Conservation (phyloP, 129 eudicot genomes). For the Flaveria bidentis region DNA sequence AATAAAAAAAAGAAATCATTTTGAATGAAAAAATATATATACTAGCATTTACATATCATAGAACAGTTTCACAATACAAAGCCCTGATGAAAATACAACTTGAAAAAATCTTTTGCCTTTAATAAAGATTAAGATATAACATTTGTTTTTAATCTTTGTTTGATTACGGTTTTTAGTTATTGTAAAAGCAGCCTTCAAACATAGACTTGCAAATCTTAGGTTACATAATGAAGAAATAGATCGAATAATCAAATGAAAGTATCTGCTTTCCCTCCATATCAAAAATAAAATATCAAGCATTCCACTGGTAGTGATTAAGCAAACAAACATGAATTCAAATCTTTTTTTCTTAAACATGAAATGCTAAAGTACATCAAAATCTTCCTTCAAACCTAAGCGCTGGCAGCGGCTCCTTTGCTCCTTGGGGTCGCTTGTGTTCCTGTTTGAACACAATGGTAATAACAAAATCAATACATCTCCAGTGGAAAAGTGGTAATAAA, state of each 20-base stretch:
- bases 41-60: too few relatives aligned
- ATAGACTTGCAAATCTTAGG: background rate
- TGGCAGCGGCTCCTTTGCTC: conserved; percentile 53
- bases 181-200: too few relatives aligned
- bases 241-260: conserved; percentile 23
- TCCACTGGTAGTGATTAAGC: conserved; percentile 7
- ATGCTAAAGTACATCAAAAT: conserved; percentile 30
- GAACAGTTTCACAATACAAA: too few relatives aligned
- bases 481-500: too few relatives aligned
- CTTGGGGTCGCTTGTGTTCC: conserved; percentile 75
- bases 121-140: too few relatives aligned
- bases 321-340: conserved; percentile 31
- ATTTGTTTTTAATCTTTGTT: too few relatives aligned
- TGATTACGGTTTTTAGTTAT: too few relatives aligned
- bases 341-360: conserved; percentile 12
- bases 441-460: background rate
- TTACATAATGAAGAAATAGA: background rate
- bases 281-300: conserved; percentile 12
- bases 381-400: conserved; percentile 42
- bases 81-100: too few relatives aligned
- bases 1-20: too few relatives aligned
- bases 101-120: too few relatives aligned
- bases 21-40: too few relatives aligned
- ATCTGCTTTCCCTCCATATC: conserved; percentile 15
- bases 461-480: background rate